A percentile compares a stretch with the other conserved stretches of the same genome.
These are phyloP conservation scores for Domatiomyces globalis DNA, from an alignment of 2,329 filamentous ascomycete species.

Conservation along the genomic window DNA sequence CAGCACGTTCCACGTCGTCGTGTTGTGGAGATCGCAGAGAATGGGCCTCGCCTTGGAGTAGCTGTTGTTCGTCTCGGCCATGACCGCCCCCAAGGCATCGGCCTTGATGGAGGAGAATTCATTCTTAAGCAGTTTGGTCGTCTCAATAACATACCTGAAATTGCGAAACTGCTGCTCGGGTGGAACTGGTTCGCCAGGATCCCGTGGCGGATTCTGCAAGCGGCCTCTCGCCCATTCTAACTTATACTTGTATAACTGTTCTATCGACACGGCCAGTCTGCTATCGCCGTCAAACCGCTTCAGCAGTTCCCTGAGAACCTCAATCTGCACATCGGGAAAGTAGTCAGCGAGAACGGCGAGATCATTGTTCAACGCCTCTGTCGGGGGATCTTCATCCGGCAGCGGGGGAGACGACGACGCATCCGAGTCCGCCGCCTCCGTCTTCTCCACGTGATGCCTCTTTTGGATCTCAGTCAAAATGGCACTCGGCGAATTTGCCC, in stretches of 20 bases:
- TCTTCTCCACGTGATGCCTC: constrained; percentile 29
- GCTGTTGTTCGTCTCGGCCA: constrained; percentile 35
- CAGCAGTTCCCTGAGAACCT: constrained; percentile 35
- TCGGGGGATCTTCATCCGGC: constrained; percentile 21
- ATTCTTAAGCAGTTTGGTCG: constrained; percentile 25
- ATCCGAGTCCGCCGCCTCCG: constrained; percentile 3
- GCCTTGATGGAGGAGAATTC: constrained; percentile 32
- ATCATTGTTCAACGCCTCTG: constrained; percentile 29
- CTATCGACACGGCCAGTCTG: constrained; percentile 32
- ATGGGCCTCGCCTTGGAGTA: constrained; percentile 31
- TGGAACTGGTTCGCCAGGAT: constrained; percentile 21
- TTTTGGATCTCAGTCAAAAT: constrained; percentile 32
- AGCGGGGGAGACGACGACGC: constrained; percentile 9
- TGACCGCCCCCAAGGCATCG: constrained; percentile 33
- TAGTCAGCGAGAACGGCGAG: constrained; percentile 28
- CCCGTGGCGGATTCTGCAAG: constrained; percentile 27
- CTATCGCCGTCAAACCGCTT: constrained; percentile 34
- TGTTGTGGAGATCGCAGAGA: constrained; percentile 29
- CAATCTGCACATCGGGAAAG: constrained; percentile 33
- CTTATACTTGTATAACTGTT: constrained; percentile 33
- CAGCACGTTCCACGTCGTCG: constrained; percentile 31
- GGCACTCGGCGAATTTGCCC: constrained; percentile 20
- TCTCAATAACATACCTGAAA: constrained; percentile 29
- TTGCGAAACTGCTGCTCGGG: constrained; percentile 31
- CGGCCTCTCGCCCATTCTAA: constrained; percentile 34